Conservation (phyloP, 2,329 filamentous ascomycete genomes). For the Arthrocladium fulminans region DNA sequence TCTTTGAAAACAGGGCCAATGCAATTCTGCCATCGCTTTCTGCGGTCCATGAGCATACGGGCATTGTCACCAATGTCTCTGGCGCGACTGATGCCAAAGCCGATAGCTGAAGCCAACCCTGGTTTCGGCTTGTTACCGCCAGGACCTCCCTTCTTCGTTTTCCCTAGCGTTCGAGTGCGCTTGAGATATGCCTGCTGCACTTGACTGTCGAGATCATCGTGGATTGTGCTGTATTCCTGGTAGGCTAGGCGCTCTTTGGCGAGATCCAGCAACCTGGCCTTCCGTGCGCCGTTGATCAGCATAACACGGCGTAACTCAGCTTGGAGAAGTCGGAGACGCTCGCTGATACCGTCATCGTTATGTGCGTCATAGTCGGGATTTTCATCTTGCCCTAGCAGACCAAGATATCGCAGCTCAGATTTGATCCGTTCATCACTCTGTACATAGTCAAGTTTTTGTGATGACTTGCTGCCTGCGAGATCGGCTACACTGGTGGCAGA, state of each 20-base stretch:
- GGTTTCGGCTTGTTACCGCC: slow-evolving; percentile 44
- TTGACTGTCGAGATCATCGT: slow-evolving; percentile 90
- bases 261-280: slow-evolving; percentile 74
- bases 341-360: slow-evolving; percentile 88
- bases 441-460: slow-evolving; percentile 73
- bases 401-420: slow-evolving; percentile 82
- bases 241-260: slow-evolving; percentile 89
- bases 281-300: slow-evolving; percentile 82
- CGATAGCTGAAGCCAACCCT: slow-evolving; percentile 41
- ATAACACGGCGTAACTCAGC: slow-evolving; percentile 71
- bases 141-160: slow-evolving; percentile 79
- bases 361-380: slow-evolving; percentile 77
- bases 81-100: slow-evolving; percentile 53
- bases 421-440: slow-evolving; percentile 86
- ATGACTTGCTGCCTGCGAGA: slow-evolving; percentile 56
- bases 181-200: slow-evolving; percentile 94
- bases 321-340: slow-evolving; percentile 77
- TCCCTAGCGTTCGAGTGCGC: slow-evolving; percentile 85
- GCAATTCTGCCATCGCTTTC: slow-evolving; percentile 78
- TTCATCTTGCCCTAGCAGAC: slow-evolving; percentile 65
- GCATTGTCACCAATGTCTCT: slow-evolving; percentile 79
- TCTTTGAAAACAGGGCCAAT: slow-evolving; percentile 87
- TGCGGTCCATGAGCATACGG: slow-evolving; percentile 82
- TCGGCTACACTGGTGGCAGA: slow-evolving; percentile 75
- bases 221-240: slow-evolving; percentile 93